Conservation (phyloP, 2,329 filamentous ascomycete species). For the Stemphylium beticola region DNA sequence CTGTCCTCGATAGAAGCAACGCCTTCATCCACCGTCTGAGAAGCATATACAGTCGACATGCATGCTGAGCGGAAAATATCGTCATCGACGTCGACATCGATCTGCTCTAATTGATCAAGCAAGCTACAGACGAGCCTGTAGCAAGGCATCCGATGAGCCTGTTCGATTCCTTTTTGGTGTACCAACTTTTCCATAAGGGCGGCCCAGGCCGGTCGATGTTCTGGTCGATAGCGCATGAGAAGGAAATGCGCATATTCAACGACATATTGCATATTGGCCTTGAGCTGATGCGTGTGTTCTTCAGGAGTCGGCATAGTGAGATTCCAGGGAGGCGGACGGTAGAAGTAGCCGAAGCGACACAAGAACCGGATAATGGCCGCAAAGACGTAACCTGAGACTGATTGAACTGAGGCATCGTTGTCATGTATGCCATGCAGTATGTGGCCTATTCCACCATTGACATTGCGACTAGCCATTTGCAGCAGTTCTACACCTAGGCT, state of each 20-base stretch:
- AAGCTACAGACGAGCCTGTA: constrained; percentile 35
- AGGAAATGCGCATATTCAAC: constrained; percentile 41
- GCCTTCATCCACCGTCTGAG: constrained; percentile 25
- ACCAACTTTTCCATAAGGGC: constrained; percentile 34
- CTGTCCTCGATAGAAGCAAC: constrained; percentile 14
- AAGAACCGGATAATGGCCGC: constrained; percentile 39
- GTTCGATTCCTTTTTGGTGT: constrained; percentile 6
- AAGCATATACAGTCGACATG: constrained; percentile 37
- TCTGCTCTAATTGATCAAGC: constrained; percentile 33
- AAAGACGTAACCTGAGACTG: constrained; percentile 35
- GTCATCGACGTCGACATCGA: constrained; percentile 44
- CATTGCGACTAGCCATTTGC: constrained; percentile 20
- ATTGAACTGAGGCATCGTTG: constrained; percentile 3
- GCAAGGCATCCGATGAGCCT: constrained; percentile 15
- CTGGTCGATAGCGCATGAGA: constrained; percentile 29
- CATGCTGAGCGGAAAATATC: constrained; percentile 43
- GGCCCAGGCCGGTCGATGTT: constrained; percentile 40
- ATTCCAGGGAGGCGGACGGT: constrained; percentile 7
- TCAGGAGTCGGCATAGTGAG: constrained; percentile 14
- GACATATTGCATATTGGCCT: constrained; percentile 31
- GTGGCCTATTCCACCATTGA: constrained; percentile 27
- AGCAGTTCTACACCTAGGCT: constrained; percentile 27
- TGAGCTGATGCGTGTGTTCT: constrained; percentile 26
- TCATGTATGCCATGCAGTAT: constrained; percentile 30
- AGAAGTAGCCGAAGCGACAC: constrained; percentile 38